A percentile compares a stretch with the other conserved stretches of the same genome.
Evolutionary conservation across 345 rosid species (phyloP).

Genomic region (Angophora floribunda): DNA sequence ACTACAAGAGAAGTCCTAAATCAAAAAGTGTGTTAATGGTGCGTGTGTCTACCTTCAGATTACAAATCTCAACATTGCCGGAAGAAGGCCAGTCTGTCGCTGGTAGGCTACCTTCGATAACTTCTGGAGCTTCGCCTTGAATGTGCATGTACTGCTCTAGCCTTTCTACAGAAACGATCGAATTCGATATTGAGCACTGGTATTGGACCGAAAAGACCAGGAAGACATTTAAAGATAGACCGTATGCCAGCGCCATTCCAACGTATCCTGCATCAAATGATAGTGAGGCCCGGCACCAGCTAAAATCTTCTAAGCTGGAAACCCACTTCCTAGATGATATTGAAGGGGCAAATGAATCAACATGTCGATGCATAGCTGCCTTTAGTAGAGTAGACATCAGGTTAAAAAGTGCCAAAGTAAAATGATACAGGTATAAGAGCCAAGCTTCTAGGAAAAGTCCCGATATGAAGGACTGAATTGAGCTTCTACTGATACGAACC

Average conservation of each 20-base stretch:
- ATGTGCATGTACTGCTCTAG: constrained; percentile 56
- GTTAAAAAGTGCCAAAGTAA: neutral
- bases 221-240: constrained; percentile 45
- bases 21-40: neutral
- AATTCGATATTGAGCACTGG: constrained; percentile 33
- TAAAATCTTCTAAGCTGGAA: neutral
- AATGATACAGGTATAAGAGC: neutral
- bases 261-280: constrained; percentile 24
- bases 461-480: too few relatives aligned
- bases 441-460: too few relatives aligned
- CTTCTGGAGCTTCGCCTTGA: constrained; percentile 53
- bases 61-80: constrained; percentile 36
- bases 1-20: neutral
- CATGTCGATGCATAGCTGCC: neutral
- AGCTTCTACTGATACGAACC: constrained; percentile 18
- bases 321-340: neutral
- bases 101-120: constrained; percentile 32
- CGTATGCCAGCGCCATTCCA: constrained; percentile 59
- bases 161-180: constrained; percentile 50
- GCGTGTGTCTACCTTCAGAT: constrained; percentile 34
- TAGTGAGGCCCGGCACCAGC: neutral
- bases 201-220: constrained; percentile 27
- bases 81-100: constrained; percentile 30
- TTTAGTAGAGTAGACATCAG: neutral
- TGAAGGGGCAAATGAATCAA: neutral